A percentile compares a stretch with the other conserved stretches of the same genome.
phyloP scores from a whole-genome alignment of 805 yeast species.

The Yamadazyma sp. region DNA sequence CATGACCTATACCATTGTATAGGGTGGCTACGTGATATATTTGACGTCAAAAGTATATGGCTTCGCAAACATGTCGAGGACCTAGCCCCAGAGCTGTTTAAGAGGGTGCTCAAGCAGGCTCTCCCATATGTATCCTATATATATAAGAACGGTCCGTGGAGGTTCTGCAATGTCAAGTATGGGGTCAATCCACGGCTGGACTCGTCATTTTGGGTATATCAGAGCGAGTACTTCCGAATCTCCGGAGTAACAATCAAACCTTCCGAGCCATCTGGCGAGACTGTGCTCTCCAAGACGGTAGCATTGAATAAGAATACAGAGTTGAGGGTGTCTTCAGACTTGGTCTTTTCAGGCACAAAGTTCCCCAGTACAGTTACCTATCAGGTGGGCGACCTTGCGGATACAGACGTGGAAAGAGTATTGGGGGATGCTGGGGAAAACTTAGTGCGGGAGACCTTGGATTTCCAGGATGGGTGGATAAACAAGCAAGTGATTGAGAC shows the following conservation, averaged over 20 bases:
- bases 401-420: conserved; percentile 54
- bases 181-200: conserved; percentile 77
- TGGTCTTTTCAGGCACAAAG: conserved; percentile 69
- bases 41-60: conserved; percentile 80
- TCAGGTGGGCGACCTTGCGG: conserved; percentile 77
- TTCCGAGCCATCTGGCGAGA: conserved; percentile 5
- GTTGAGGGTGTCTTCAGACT: conserved; percentile 29
- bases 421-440: conserved; percentile 36
- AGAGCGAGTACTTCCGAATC: conserved; percentile 80
- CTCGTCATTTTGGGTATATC: conserved; percentile 58
- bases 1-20: conserved; percentile 43
- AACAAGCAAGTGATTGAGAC: conserved; percentile 58
- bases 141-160: conserved; percentile 91
- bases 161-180: conserved; percentile 75
- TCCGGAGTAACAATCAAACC: conserved; percentile 27
- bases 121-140: conserved; percentile 82
- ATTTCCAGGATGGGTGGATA: conserved; percentile 80
- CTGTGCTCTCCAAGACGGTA: conserved; percentile 29
- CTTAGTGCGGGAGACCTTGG: conserved; percentile 35
- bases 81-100: conserved; percentile 49
- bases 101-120: conserved; percentile 62
- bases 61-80: conserved; percentile 68
- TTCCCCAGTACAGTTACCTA: conserved; percentile 70
- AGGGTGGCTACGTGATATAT: conserved; percentile 45
- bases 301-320: conserved; percentile 10